These are phyloP conservation scores for Exophiala sp. DNA, from an alignment of 2,329 filamentous ascomycete species.

Conservation along the genomic window DNA sequence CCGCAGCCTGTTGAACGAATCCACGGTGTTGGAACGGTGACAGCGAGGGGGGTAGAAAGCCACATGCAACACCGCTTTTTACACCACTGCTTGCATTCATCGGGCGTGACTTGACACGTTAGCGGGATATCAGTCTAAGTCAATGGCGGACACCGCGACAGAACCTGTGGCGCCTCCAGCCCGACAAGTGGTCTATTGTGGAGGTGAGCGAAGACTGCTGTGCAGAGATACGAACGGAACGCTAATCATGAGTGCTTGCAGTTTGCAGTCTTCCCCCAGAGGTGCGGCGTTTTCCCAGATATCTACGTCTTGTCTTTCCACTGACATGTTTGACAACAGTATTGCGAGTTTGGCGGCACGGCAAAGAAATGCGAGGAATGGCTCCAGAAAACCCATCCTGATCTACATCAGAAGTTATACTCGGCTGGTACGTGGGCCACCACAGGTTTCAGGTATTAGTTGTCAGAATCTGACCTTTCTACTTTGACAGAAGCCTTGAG, in stretches of 20 bases:
- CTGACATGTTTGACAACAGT: conserved; percentile 51
- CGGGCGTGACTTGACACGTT: conserved; percentile 19
- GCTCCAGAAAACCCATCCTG: conserved; percentile 69
- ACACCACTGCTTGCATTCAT: conserved; percentile 10
- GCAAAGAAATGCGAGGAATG: conserved; percentile 96
- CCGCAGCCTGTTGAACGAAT: background rate
- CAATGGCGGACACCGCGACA: conserved; percentile 28
- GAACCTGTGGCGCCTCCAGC: conserved; percentile 42
- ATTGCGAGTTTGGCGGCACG: conserved; percentile 97
- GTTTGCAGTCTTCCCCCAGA: conserved; percentile 62
- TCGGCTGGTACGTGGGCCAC: conserved; percentile 60
- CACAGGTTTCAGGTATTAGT: background rate
- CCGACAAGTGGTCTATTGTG: conserved; percentile 57
- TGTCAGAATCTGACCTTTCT: conserved; percentile 3
- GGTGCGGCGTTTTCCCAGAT: conserved; percentile 36
- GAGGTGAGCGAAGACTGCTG: conserved; percentile 41
- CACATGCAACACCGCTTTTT: conserved; percentile 18
- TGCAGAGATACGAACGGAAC: conserved; percentile 2
- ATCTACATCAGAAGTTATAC: conserved; percentile 74
- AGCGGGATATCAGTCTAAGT: conserved; percentile 16
- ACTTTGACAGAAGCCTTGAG: conserved; percentile 63
- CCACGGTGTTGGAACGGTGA: background rate
- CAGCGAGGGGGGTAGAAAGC: conserved; percentile 1
- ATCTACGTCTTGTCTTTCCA: background rate
- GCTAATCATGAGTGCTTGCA: conserved; percentile 31